A percentile compares a stretch with the other conserved stretches of the same genome.
These are phyloP conservation scores for Astragalus glycyphyllos DNA, from an alignment of 306 rosid genomes.

Conservation along the genomic window DNA sequence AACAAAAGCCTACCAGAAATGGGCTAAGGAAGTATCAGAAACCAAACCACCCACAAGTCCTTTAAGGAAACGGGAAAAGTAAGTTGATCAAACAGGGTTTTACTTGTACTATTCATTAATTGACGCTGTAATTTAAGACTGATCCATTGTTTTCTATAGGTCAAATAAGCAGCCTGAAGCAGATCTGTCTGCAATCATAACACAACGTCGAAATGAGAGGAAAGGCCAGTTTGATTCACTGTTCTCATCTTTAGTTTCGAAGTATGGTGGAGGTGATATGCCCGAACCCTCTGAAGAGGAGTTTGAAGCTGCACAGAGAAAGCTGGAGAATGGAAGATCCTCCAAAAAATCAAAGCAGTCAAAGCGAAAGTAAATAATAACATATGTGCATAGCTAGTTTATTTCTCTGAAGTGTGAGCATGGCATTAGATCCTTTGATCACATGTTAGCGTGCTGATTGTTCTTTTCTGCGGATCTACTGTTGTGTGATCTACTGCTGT, in stretches of 20 bases:
- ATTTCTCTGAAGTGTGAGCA: conserved; percentile 16
- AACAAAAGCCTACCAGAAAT: conserved; percentile 72
- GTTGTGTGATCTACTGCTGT: conserved; percentile 13
- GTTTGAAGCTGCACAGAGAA: conserved; percentile 76
- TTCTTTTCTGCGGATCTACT: conserved; percentile 5
- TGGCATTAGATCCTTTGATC: conserved; percentile 26
- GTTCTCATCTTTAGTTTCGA: conserved; percentile 78
- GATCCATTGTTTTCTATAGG: conserved; percentile 49
- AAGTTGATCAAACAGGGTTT: conserved; percentile 42
- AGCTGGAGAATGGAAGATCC: conserved; percentile 65
- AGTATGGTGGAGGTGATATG: conserved; percentile 65
- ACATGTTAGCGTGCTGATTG: conserved; percentile 3
- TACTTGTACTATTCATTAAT: conserved; percentile 1
- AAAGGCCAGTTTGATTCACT: conserved; percentile 72
- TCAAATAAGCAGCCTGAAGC: conserved; percentile 61
- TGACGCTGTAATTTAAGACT: conserved; percentile 8
- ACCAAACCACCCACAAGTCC: conserved; percentile 82
- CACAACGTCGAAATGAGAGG: conserved; percentile 69
- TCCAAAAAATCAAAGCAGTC: conserved; percentile 67
- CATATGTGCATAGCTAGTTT: conserved; percentile 16
- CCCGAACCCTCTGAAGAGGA: conserved; percentile 87
- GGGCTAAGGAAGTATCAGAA: conserved; percentile 81
- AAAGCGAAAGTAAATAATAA: conserved; percentile 61
- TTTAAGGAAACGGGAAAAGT: conserved; percentile 64
- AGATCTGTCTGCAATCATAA: conserved; percentile 65